Conservation (phyloP, 768 basidiomycete species). For the Termitomyces sp. region DNA sequence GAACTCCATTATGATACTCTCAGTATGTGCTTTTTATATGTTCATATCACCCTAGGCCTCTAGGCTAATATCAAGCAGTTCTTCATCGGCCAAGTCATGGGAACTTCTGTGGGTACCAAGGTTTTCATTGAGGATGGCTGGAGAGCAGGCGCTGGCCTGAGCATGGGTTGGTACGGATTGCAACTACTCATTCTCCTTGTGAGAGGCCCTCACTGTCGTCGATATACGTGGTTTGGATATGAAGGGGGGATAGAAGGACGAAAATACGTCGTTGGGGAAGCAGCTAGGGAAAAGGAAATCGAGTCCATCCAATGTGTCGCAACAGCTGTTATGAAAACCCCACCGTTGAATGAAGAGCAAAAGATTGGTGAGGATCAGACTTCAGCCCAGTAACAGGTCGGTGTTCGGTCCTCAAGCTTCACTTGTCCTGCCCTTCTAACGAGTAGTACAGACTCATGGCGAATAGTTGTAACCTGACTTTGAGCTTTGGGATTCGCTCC, state of each 20-base stretch:
- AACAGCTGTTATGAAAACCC: neutral
- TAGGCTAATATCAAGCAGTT: slow-evolving; percentile 28
- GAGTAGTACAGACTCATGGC: no score
- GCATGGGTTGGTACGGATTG: slow-evolving; percentile 54
- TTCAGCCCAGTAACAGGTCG: neutral
- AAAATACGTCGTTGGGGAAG: slow-evolving; percentile 19
- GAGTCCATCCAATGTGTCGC: neutral
- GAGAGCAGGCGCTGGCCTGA: slow-evolving; percentile 60
- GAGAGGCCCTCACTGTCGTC: slow-evolving; percentile 64
- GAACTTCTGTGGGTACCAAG: slow-evolving; percentile 69
- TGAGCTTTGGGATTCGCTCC: no score
- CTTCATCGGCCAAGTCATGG: slow-evolving; percentile 82
- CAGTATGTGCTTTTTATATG: slow-evolving; percentile 31
- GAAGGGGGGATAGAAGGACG: slow-evolving; percentile 52
- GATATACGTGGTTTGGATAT: slow-evolving; percentile 63
- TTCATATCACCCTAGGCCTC: neutral
- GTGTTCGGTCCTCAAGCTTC: neutral
- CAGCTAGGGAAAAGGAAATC: neutral
- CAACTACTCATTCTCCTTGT: slow-evolving; percentile 54
- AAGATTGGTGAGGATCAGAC: neutral
- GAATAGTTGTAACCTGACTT: no score
- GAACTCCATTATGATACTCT: slow-evolving; percentile 74
- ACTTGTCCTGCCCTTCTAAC: neutral
- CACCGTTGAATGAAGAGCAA: neutral
- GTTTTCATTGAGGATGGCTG: slow-evolving; percentile 72